phyloP scores from a whole-genome alignment of 2,329 filamentous ascomycete species.

The Neofusicoccum parvum region DNA sequence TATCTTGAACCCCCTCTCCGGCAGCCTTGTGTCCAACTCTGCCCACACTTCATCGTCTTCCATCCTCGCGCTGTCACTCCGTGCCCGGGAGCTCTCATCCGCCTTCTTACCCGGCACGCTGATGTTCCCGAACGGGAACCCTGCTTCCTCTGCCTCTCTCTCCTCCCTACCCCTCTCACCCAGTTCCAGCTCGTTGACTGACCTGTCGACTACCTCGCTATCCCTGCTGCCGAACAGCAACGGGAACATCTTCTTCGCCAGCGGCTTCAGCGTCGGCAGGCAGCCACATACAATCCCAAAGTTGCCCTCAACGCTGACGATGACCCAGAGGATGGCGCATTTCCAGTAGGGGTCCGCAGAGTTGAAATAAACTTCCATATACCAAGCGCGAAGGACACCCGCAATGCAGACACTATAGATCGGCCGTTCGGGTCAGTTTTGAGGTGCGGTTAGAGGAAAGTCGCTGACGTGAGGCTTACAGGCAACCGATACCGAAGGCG shows the following conservation, averaged over 20 bases:
- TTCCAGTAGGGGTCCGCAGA: conserved; percentile 33
- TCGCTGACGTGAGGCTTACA: conserved; percentile 23
- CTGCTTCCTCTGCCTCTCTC: background rate
- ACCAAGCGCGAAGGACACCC: conserved; percentile 34
- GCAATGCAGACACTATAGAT: conserved; percentile 31
- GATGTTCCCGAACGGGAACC: conserved; percentile 15
- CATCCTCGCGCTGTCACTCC: background rate
- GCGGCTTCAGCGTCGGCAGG: conserved; percentile 36
- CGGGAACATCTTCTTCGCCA: conserved; percentile 32
- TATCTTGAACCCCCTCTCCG: background rate
- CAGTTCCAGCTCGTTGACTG: background rate
- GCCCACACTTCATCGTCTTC: conserved; percentile 4
- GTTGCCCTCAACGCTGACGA: conserved; percentile 33
- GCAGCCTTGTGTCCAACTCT: background rate
- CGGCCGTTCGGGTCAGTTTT: background rate
- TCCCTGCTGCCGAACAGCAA: conserved; percentile 27
- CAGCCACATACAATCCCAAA: conserved; percentile 38
- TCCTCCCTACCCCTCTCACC: background rate
- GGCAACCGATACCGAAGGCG: conserved; percentile 35
- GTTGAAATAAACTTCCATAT: conserved; percentile 30
- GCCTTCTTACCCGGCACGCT: background rate
- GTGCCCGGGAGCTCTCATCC: background rate
- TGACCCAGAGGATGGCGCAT: conserved; percentile 28
- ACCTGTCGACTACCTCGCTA: background rate
- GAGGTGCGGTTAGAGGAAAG: background rate